Evolutionary conservation across 2,329 filamentous ascomycete genomes (phyloP).

Genomic region (Nemania sp.): DNA sequence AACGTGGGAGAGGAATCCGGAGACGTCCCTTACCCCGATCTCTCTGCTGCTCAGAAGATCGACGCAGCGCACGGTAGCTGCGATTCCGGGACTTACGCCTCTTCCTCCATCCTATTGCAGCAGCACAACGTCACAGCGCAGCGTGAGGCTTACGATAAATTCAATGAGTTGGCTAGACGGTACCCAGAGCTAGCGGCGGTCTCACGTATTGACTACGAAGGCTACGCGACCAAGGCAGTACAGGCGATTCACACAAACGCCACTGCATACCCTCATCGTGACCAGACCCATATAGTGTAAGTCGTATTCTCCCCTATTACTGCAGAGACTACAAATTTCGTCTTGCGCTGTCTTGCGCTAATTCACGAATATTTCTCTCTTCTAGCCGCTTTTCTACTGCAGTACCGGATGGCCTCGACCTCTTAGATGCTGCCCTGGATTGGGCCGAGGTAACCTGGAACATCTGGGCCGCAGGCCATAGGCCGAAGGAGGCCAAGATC

Average conservation of each 20-base stretch:
- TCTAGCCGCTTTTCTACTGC: too few relatives aligned
- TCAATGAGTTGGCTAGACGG: background rate
- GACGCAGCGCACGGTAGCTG: background rate
- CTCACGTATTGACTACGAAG: background rate
- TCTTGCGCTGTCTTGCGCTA: too few relatives aligned
- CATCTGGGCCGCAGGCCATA: slow-evolving; percentile 29
- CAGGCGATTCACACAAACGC: background rate
- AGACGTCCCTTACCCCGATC: background rate
- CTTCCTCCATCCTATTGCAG: background rate
- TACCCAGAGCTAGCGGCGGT: background rate
- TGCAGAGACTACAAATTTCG: too few relatives aligned
- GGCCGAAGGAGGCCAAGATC: background rate
- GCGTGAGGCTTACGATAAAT: background rate
- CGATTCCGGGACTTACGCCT: background rate
- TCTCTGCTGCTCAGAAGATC: background rate
- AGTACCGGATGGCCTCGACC: too few relatives aligned
- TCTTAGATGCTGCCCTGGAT: too few relatives aligned
- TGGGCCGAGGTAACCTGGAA: background rate
- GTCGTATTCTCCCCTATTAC: background rate
- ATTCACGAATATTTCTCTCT: too few relatives aligned
- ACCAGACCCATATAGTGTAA: background rate
- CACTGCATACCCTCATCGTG: background rate
- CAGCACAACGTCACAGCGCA: background rate
- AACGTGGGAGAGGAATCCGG: background rate
- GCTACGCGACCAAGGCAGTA: background rate